Percentiles rank a stretch among this genome's conserved stretches.
phyloP scores from a whole-genome alignment of 2,329 filamentous ascomycete genomes.

The Laburnicola sp. region DNA sequence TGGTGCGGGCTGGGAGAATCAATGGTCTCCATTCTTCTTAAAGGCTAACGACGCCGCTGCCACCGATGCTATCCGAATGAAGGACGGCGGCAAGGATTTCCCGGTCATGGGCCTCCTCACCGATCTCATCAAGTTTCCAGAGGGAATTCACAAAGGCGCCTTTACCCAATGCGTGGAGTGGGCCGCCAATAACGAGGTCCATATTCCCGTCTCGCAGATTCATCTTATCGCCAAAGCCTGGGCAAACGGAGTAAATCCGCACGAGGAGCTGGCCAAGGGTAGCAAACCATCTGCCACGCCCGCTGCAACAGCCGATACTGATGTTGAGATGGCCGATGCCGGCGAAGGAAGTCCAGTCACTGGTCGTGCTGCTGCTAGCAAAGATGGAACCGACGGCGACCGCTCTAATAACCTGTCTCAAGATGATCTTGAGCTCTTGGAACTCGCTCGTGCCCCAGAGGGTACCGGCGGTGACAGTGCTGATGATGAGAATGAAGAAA shows the following conservation, averaged over 20 bases:
- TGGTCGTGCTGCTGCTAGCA: no score
- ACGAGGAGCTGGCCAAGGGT: neutral
- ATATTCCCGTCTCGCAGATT: constrained; percentile 1
- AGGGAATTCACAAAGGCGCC: constrained; percentile 19
- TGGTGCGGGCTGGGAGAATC: constrained; percentile 14
- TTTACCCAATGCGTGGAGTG: constrained; percentile 34
- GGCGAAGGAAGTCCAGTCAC: no score
- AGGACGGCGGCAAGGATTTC: constrained; percentile 16
- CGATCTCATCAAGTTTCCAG: constrained; percentile 25
- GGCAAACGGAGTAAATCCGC: neutral
- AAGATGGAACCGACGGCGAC: no score
- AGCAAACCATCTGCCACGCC: no score
- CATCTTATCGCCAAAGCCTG: constrained; percentile 2
- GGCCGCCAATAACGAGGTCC: constrained; percentile 20
- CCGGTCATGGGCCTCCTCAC: constrained; percentile 19
- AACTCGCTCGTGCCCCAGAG: no score
- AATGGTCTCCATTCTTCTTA: constrained; percentile 9
- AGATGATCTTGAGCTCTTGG: no score
- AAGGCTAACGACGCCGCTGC: constrained; percentile 18
- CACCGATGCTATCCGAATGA: constrained; percentile 24
- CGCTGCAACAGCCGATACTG: no score
- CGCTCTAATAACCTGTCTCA: no score
- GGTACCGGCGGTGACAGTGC: no score
- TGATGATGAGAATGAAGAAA: no score
- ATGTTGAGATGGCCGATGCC: no score